phyloP scores from a whole-genome alignment of 192 early-diverging fungal species.

The Lobulomyces angularis region DNA sequence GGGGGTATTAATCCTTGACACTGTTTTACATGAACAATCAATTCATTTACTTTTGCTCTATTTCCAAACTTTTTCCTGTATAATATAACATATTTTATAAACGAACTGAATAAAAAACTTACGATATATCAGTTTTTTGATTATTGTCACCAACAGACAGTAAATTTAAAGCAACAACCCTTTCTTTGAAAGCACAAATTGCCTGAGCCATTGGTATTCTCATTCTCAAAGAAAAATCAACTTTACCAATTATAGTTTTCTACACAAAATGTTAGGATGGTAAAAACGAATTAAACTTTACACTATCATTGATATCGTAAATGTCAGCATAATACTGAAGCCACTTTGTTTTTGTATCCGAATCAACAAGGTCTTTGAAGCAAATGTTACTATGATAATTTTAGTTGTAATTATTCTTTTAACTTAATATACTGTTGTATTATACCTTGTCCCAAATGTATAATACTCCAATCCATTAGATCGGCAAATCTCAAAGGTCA shows the following conservation, averaged over 20 bases:
- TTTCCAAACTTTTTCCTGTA: conserved; percentile 5
- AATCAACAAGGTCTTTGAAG: conserved; percentile 34
- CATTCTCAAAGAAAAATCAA: conserved; percentile 33
- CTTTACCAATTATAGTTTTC: conserved; percentile 31
- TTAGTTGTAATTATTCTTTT: background rate
- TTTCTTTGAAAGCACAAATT: conserved; percentile 36
- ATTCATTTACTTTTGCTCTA: conserved; percentile 24
- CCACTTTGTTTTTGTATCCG: conserved; percentile 19
- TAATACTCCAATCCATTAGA: conserved; percentile 31
- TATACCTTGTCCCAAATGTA: conserved; percentile 27
- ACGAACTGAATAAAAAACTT: background rate
- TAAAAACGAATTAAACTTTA: conserved; percentile 3
- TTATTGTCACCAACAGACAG: conserved; percentile 6
- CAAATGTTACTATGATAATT: conserved; percentile 11
- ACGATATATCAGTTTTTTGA: background rate
- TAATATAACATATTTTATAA: background rate
- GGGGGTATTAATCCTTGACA: conserved; percentile 14
- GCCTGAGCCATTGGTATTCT: conserved; percentile 38
- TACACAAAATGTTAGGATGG: background rate
- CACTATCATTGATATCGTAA: conserved; percentile 26
- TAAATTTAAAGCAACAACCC: conserved; percentile 32
- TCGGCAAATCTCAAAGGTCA: conserved; percentile 24
- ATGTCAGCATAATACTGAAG: conserved; percentile 37
- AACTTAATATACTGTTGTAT: background rate
- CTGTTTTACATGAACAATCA: conserved; percentile 15